Evolutionary conservation across 2,329 filamentous ascomycete genomes (phyloP), one percentile per base, ranked within the genome.

Genomic region (Elsinoe fawcettii): DNA sequence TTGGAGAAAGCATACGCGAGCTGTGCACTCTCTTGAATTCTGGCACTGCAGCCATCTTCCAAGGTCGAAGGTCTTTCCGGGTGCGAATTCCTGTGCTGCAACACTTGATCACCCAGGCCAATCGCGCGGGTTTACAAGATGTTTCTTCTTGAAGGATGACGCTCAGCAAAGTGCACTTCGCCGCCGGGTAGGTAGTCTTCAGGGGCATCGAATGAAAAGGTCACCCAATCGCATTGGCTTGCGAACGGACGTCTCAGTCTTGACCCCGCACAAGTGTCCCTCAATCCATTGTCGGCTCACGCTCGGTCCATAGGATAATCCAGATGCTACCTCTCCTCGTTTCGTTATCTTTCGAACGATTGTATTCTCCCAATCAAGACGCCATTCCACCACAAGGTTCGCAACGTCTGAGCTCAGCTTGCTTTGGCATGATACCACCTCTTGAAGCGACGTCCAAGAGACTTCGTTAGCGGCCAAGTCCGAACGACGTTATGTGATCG

Each of bases 401-500:
- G 11, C 20, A 12, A n/a, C 14, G 22, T 46, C 23, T 46, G 20
- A 14, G 41, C 20, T 46, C 8, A 25, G 18, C 9, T 46, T 27
- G 16, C 9, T 25, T 25, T 46, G 23, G 20, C 41, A 11, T 18
- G 46, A 51, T 51, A 51, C 46, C 46, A 51, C 46, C 46, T 39
- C 11, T 22, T 27, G 16, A 27, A 46, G 41, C 41, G 41, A 46
- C 9, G 5, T 25, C 20, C 41, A 25, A 20, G 41, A 46, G 41
- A 23, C 20, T 46, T 46, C 41, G 12, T n/a, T 46, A 46, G 41
- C 49, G 49, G 49, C 27, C 49, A n/a, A 39, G 12, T 53, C 34
- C 49, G 49, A 39, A 53, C 18, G 49, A 53, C 49, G 49, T 53
- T 53, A 18, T 25, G 30, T 16, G 49, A 53, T 53, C 49, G 49